Percentiles rank a stretch among this genome's conserved stretches.
These are phyloP conservation scores for Aspergillus spinulosporus DNA, from an alignment of 2,329 filamentous ascomycete species.

Conservation along the genomic window DNA sequence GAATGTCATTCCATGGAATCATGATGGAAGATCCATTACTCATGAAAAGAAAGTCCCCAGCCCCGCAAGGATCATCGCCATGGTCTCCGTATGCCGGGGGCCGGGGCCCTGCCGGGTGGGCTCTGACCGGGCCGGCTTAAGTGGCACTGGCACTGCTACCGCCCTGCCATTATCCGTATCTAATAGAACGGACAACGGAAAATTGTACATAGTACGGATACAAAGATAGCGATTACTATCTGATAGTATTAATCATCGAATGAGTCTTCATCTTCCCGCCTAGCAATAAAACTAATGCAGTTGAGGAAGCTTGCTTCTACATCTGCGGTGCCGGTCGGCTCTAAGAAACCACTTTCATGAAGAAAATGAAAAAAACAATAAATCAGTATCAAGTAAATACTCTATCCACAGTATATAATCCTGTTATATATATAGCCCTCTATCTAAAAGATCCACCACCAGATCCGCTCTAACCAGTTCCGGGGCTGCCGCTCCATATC, in stretches of 20 bases:
- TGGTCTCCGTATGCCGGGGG: too few relatives aligned
- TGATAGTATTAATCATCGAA: too few relatives aligned
- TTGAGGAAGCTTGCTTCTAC: background rate
- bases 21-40: too few relatives aligned
- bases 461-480: constrained; percentile 46
- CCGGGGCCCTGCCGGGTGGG: too few relatives aligned
- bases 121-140: too few relatives aligned
- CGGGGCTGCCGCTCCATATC: constrained; percentile 43
- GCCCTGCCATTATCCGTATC: too few relatives aligned
- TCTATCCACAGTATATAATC: background rate
- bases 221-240: too few relatives aligned
- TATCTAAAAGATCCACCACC: constrained; percentile 49
- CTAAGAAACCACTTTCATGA: background rate
- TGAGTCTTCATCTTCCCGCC: too few relatives aligned
- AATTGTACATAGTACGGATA: too few relatives aligned
- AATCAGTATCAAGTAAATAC: background rate
- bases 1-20: background rate
- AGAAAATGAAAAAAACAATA: background rate
- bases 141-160: too few relatives aligned
- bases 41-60: background rate
- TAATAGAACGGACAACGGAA: too few relatives aligned
- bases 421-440: background rate
- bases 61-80: constrained; percentile 1
- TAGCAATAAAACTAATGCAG: too few relatives aligned
- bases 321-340: background rate